A percentile compares a stretch with the other conserved stretches of the same genome.
These are phyloP conservation scores for Juglanconis oblonga DNA, from an alignment of 2,329 filamentous ascomycete species.

Conservation along the genomic window DNA sequence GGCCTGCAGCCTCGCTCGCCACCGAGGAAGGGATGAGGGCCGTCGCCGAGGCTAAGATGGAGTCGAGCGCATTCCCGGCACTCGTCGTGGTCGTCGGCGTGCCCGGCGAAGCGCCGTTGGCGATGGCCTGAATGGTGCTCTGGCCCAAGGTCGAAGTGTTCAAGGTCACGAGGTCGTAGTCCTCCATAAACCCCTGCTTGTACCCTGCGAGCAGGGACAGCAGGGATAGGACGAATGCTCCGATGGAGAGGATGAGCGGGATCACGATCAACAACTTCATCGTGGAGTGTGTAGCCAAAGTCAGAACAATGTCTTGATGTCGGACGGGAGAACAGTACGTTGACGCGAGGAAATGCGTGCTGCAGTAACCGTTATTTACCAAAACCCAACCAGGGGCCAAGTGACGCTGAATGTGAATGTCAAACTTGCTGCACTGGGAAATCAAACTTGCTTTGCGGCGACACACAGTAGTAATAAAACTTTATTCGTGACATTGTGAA, in stretches of 20 bases:
- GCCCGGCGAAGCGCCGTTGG: background rate
- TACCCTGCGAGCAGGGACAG: constrained; percentile 36
- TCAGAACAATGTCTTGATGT: background rate
- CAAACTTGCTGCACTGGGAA: too few relatives aligned
- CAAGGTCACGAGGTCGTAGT: constrained; percentile 37
- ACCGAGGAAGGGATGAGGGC: constrained; percentile 4
- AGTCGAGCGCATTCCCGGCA: background rate
- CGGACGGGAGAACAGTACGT: background rate
- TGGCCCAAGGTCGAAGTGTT: constrained; percentile 40
- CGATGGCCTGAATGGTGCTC: constrained; percentile 26
- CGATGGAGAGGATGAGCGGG: constrained; percentile 31
- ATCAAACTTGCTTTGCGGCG: too few relatives aligned
- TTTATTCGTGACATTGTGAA: too few relatives aligned
- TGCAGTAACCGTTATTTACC: background rate
- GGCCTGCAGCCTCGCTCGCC: constrained; percentile 6
- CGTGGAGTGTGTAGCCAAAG: background rate
- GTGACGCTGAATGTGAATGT: too few relatives aligned
- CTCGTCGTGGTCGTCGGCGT: constrained; percentile 15
- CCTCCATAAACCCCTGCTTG: constrained; percentile 33
- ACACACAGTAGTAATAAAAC: too few relatives aligned
- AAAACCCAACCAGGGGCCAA: too few relatives aligned
- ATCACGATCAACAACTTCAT: constrained; percentile 18
- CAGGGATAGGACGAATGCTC: constrained; percentile 34
- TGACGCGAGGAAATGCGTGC: too few relatives aligned
- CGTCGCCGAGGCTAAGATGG: constrained; percentile 21